These are phyloP conservation scores for Strobilomyces echinocephalus DNA, from an alignment of 768 basidiomycete species.

Conservation along the genomic window DNA sequence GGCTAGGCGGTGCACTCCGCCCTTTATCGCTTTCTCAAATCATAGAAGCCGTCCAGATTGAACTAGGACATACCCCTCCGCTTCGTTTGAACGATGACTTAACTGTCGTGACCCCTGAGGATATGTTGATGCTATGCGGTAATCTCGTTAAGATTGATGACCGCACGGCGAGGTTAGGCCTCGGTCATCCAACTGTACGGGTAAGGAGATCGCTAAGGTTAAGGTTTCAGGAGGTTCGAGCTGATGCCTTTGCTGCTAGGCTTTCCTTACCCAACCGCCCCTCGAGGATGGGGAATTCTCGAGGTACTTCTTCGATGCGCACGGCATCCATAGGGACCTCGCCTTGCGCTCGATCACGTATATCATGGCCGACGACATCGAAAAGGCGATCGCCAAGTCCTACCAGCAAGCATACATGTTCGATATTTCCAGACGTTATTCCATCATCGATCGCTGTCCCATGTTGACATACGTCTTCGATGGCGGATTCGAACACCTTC, in stretches of 20 bases:
- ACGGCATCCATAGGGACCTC: slow-evolving; percentile 24
- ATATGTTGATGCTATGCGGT: slow-evolving; percentile 25
- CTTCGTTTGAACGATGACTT: slow-evolving; percentile 23
- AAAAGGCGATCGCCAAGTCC: slow-evolving; percentile 21
- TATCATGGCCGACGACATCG: slow-evolving; percentile 23
- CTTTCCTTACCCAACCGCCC: slow-evolving; percentile 21
- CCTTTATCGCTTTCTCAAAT: slow-evolving; percentile 24
- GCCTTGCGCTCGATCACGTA: slow-evolving; percentile 28
- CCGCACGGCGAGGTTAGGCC: slow-evolving; percentile 16
- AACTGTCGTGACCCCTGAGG: slow-evolving; percentile 22
- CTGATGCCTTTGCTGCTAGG: slow-evolving; percentile 11
- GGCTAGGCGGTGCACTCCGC: slow-evolving; percentile 27
- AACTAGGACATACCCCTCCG: slow-evolving; percentile 18
- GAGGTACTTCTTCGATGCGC: slow-evolving; percentile 21
- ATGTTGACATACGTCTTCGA: slow-evolving; percentile 29
- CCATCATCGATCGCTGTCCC: slow-evolving; percentile 22
- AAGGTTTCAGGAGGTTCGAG: neutral
- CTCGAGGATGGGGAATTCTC: slow-evolving; percentile 9
- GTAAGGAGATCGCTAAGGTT: slow-evolving; percentile 7
- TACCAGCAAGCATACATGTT: slow-evolving; percentile 24
- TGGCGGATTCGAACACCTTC: slow-evolving; percentile 25
- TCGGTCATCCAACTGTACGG: slow-evolving; percentile 22
- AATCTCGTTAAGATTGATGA: slow-evolving; percentile 26
- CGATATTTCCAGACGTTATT: slow-evolving; percentile 23
- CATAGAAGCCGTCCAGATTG: slow-evolving; percentile 28